phyloP scores from a whole-genome alignment of 2,329 filamentous ascomycete genomes.

The Colletotrichum tamarilloi region DNA sequence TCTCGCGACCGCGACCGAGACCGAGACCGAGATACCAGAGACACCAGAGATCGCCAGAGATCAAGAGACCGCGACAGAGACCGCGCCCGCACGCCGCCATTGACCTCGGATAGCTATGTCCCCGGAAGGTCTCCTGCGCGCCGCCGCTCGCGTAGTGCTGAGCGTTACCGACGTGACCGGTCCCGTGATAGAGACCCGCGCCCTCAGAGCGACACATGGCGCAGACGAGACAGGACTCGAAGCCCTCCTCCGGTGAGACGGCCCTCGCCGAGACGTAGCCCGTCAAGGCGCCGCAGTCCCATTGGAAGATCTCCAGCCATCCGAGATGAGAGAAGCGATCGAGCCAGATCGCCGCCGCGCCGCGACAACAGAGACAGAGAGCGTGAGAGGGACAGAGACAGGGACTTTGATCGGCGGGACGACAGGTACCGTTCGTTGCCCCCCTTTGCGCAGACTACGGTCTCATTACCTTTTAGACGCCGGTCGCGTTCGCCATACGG shows the following conservation, averaged over 20 bases:
- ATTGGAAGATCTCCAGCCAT: slow-evolving; percentile 44
- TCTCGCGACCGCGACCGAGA: slow-evolving; percentile 41
- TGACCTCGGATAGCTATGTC: slow-evolving; percentile 58
- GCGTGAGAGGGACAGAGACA: slow-evolving; percentile 39
- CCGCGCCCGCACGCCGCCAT: slow-evolving; percentile 46
- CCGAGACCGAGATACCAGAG: slow-evolving; percentile 24
- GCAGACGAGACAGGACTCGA: slow-evolving; percentile 40
- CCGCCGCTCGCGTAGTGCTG: slow-evolving; percentile 54
- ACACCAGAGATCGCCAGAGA: slow-evolving; percentile 48
- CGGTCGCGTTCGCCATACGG: slow-evolving; percentile 66
- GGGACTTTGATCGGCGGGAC: slow-evolving; percentile 52
- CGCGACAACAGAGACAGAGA: slow-evolving; percentile 38
- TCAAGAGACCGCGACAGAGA: slow-evolving; percentile 35
- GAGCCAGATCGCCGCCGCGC: slow-evolving; percentile 40
- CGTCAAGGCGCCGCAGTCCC: slow-evolving; percentile 45
- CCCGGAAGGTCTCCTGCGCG: slow-evolving; percentile 56
- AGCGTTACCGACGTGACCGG: slow-evolving; percentile 54
- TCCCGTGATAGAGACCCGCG: slow-evolving; percentile 44
- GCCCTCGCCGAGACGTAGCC: slow-evolving; percentile 49
- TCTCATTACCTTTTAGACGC: slow-evolving; percentile 49
- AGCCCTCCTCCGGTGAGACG: slow-evolving; percentile 47
- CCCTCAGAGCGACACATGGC: slow-evolving; percentile 34
- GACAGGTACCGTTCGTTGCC: slow-evolving; percentile 47
- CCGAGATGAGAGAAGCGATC: slow-evolving; percentile 51
- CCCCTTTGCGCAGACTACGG: slow-evolving; percentile 26